phyloP scores from a whole-genome alignment of 805 yeast species.

The Candida anglica region DNA sequence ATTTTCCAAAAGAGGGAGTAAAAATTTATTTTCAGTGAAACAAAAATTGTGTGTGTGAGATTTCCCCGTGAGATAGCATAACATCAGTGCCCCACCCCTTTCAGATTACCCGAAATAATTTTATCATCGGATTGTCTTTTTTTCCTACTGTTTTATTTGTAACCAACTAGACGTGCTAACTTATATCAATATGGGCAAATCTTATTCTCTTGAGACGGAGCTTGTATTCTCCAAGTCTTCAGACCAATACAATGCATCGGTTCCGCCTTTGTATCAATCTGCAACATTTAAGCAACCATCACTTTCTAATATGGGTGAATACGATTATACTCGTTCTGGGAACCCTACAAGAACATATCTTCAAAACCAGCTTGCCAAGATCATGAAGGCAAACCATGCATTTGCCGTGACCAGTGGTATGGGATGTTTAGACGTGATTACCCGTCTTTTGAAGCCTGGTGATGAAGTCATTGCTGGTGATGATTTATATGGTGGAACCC shows the following conservation, averaged over 20 bases:
- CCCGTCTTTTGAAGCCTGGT: slow-evolving; percentile 72
- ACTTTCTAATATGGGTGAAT: slow-evolving; percentile 65
- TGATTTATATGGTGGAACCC: slow-evolving; percentile 92
- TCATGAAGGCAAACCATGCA: slow-evolving; percentile 74
- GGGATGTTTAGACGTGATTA: slow-evolving; percentile 87
- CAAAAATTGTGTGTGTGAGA: no score
- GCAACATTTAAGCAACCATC: slow-evolving; percentile 90
- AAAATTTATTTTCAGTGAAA: no score
- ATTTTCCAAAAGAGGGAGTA: no score
- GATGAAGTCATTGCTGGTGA: slow-evolving; percentile 93
- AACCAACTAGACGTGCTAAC: no score
- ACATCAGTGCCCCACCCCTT: no score
- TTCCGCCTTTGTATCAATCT: slow-evolving; percentile 85
- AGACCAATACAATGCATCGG: slow-evolving; percentile 76
- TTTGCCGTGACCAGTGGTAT: slow-evolving; percentile 88
- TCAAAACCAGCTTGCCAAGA: slow-evolving; percentile 71
- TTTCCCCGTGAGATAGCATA: no score
- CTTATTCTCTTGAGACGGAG: slow-evolving; percentile 63
- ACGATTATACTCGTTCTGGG: slow-evolving; percentile 82
- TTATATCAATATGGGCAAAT: slow-evolving; percentile 18
- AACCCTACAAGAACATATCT: slow-evolving; percentile 86
- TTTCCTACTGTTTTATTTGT: no score
- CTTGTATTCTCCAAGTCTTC: slow-evolving; percentile 54
- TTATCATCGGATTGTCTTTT: no score
- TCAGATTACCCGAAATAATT: no score